Evolutionary conservation across 768 basidiomycete species (phyloP).

Genomic region (Boletales sp.): DNA sequence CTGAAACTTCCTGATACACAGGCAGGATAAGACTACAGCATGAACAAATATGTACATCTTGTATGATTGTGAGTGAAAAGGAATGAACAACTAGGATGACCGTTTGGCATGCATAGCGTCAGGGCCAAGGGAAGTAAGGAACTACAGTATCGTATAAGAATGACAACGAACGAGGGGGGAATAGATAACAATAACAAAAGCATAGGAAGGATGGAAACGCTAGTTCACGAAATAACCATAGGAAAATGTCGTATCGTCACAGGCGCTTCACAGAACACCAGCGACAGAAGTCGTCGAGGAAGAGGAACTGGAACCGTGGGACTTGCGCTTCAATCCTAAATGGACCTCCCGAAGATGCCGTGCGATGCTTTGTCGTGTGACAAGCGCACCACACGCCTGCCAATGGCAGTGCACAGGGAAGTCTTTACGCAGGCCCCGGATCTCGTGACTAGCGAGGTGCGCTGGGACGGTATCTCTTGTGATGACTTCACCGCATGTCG

Average conservation of each 20-base stretch:
- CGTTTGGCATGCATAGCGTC: background rate
- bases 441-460: conserved; percentile 15
- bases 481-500: conserved; percentile 5
- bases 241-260: background rate
- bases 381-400: background rate
- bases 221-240: background rate
- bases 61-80: background rate
- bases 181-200: background rate
- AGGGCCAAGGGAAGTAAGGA: background rate
- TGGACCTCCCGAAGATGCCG: conserved; percentile 18
- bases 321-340: conserved; percentile 8
- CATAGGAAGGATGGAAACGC: background rate
- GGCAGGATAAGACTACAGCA: background rate
- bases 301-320: background rate
- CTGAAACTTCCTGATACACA: background rate
- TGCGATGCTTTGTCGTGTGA: conserved; percentile 5
- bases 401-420: conserved; percentile 1
- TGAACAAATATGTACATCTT: background rate
- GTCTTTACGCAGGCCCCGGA: conserved; percentile 3
- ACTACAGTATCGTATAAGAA: conserved; percentile 5
- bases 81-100: background rate
- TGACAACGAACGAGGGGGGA: background rate
- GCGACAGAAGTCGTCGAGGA: background rate
- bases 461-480: background rate
- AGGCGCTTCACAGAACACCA: background rate